These are phyloP conservation scores for Linnemannia hyalina DNA, from an alignment of 192 early-diverging fungal species.

Conservation along the genomic window DNA sequence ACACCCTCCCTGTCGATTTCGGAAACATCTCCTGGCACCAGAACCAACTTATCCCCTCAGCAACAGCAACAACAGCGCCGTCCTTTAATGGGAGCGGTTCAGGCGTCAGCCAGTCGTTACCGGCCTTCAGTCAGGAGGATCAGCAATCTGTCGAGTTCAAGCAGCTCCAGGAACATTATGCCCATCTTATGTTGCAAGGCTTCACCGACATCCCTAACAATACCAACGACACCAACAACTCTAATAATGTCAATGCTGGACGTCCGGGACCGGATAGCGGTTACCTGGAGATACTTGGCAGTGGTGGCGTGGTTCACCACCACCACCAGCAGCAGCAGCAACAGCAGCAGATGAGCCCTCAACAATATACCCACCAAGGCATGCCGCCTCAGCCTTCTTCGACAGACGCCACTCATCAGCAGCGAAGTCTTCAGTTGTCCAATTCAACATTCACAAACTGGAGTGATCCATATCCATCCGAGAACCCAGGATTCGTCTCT, in stretches of 20 bases:
- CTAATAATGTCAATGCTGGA: background rate
- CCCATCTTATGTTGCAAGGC: background rate
- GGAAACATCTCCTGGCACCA: background rate
- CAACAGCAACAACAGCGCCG: background rate
- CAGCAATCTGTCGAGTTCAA: background rate
- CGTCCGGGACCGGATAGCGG: background rate
- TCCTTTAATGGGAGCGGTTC: background rate
- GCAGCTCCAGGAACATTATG: background rate
- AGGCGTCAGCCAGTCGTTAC: conserved; percentile 3
- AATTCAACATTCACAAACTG: background rate
- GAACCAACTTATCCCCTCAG: background rate
- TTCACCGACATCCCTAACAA: background rate
- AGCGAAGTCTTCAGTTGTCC: background rate
- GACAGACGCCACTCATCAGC: background rate
- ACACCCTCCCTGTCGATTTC: background rate
- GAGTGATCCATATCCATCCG: background rate
- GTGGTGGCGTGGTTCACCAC: conserved; percentile 5
- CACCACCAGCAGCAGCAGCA: conserved; percentile 25
- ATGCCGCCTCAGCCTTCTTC: background rate
- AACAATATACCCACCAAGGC: background rate
- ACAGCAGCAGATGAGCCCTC: background rate
- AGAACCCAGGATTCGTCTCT: background rate
- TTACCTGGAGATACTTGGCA: background rate
- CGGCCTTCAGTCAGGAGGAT: background rate
- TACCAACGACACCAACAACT: background rate